Evolutionary conservation across 1,284 basidiomycete species (phyloP), one percentile per base, ranked within the genome.

Genomic region (Rhodotorula sp.): DNA sequence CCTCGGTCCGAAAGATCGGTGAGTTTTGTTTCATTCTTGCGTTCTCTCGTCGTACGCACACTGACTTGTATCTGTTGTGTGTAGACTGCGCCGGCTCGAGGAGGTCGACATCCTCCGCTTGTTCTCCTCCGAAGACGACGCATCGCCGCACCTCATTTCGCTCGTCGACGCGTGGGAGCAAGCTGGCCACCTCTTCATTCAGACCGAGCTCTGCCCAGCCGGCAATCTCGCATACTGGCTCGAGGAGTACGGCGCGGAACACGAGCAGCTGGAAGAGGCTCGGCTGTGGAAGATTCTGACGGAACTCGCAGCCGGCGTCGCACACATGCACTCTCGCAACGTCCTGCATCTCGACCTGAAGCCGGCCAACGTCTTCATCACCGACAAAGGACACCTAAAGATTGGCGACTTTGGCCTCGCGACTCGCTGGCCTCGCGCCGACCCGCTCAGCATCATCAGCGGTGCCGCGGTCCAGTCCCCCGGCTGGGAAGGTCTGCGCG

Each of bases 391-490:
- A 10, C 88, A 91, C 43, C 90, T 99, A 83, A 97, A 95, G 85
- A 95, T 99, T 79, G 94, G 94, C 21, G 97, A 99, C 82, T 99
- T 99, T 85, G 97, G 97, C n/a, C 90, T 97, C 86, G 94, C 94
- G 10, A 79, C 76, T 23, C 63, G 79, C 19, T 79, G 79, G 78
- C 79, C 79, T 5, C 61, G 77, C 12, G 55, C 65, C 7, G 74
- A 73, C 47, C 65, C 74, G 26, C 28, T 74, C 7, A 71, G 65
- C 61, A 75, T 78, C 26, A 58, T 78, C 14, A 67, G 71, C 34
- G 76, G 77, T 19, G 78, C 78, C 0, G 73, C 70, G 14, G 71
- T 78, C 15, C 45, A 65, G 6, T 52, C 58, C 21, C 75, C 77
- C 18, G 74, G 72, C 1, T 76, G 75, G 75, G 67, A 74, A 56